Base-by-base conservation (phyloP, 257 asterid genomes). In the Nicotiana attenuata region DNA sequence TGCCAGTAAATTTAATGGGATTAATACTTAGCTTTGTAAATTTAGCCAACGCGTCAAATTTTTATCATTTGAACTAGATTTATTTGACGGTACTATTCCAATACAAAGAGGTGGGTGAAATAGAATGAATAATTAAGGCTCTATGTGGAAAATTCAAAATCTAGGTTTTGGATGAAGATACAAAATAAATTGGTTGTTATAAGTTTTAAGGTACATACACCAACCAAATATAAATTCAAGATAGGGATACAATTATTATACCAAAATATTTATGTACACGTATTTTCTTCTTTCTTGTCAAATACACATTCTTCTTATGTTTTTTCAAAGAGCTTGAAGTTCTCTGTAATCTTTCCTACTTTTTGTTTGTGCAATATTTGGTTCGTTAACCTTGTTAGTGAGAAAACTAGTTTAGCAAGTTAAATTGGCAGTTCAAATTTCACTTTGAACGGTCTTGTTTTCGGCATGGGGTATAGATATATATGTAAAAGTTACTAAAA, bases 141-240 rank as follows among this genome's bases (percentile, higher is more conserved):
- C 78, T 45, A 45, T 45, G 71, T 14, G 11, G 71, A 28, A 64
- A 64, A n/a, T 56, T 19, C 20, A 56, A 13, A 52, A 50, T 2
- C 3, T 50, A 10, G 16, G 13, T 11, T 50, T 16, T 63, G 35
- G 67, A 24, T 8, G 77, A n/a, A 69, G 56, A 38, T 38, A 52
- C 19, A 69, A 69, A 20, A 45, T 71, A 24, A 73, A 15, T 47
- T 22, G 50, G 15, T 50, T 57, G 52, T 73, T 73, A 73, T 73
- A 50, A 73, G 22, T 73, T 47, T 50, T 3, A 47, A 47, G 79
- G 38, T 47, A 73, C 79, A 73, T 50, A 22, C 50, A 73, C 79
- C 79, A 73, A 73, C 79, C 79, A 73, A 73, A 15, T 14, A 71
- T 71, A 71, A 47, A 73, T 73, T 24, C 60, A 73, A 73, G 79